A percentile compares a stretch with the other conserved stretches of the same genome.
These are phyloP conservation scores for Cercospora sp. DNA, from an alignment of 2,329 filamentous ascomycete species.

Conservation along the genomic window DNA sequence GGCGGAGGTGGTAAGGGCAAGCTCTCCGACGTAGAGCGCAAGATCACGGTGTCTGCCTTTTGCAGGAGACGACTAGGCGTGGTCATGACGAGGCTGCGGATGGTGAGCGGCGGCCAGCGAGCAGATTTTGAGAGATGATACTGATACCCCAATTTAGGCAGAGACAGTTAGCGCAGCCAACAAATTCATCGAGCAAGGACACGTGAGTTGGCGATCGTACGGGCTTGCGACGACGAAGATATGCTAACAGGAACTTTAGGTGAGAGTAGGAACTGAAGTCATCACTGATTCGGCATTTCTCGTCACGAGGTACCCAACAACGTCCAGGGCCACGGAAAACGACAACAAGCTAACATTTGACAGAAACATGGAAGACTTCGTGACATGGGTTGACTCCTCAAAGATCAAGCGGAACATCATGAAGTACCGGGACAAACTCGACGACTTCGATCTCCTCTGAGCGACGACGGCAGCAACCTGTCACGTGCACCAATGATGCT, in stretches of 20 bases:
- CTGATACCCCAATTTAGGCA: slow-evolving; percentile 45
- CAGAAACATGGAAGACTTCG: slow-evolving; percentile 88
- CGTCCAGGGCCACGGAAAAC: background rate
- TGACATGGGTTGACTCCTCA: slow-evolving; percentile 92
- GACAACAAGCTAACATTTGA: background rate
- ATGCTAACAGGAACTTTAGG: slow-evolving; percentile 40
- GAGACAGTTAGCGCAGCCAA: slow-evolving; percentile 79
- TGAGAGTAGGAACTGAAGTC: slow-evolving; percentile 85
- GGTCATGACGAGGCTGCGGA: slow-evolving; percentile 84
- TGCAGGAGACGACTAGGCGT: slow-evolving; percentile 81
- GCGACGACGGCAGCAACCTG: background rate
- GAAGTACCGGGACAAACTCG: slow-evolving; percentile 90
- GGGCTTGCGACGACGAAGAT: background rate
- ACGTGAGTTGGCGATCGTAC: slow-evolving; percentile 42
- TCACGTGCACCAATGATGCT: background rate
- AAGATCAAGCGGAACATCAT: slow-evolving; percentile 97
- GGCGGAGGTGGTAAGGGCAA: slow-evolving; percentile 65
- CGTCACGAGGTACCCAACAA: slow-evolving; percentile 61
- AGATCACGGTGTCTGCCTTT: slow-evolving; percentile 85
- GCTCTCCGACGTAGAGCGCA: slow-evolving; percentile 72
- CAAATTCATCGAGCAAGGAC: slow-evolving; percentile 90
- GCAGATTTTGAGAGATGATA: background rate
- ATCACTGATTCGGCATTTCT: slow-evolving; percentile 87
- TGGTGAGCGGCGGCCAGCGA: slow-evolving; percentile 50
- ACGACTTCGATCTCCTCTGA: slow-evolving; percentile 90